These are phyloP conservation scores for Metschnikowia similis DNA, from an alignment of 805 yeast genomes.

Conservation along the genomic window DNA sequence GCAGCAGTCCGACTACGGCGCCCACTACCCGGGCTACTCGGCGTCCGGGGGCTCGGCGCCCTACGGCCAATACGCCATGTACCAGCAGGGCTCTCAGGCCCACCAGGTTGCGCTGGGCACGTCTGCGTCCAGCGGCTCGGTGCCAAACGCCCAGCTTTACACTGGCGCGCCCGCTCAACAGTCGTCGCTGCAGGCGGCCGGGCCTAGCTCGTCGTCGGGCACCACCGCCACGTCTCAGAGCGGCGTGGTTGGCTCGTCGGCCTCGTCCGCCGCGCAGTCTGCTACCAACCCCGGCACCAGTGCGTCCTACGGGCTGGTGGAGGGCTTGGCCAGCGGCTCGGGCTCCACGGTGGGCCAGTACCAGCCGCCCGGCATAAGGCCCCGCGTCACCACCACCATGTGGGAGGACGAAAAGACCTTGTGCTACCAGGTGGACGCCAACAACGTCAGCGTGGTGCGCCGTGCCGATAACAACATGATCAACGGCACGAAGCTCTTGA, in stretches of 20 bases:
- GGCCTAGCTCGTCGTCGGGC: conserved; percentile 15
- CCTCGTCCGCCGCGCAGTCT: conserved; percentile 15
- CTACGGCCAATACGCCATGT: conserved; percentile 17
- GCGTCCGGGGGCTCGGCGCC: conserved; percentile 10
- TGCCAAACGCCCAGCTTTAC: conserved; percentile 15
- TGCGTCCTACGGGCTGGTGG: conserved; percentile 14
- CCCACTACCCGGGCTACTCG: conserved; percentile 16
- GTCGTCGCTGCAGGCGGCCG: conserved; percentile 10
- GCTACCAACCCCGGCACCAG: conserved; percentile 10
- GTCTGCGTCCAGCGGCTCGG: conserved; percentile 7
- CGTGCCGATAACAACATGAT: conserved; percentile 83
- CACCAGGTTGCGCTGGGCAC: conserved; percentile 8
- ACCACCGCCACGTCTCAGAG: conserved; percentile 24
- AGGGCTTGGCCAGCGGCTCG: conserved; percentile 13
- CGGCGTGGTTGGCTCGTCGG: conserved; percentile 13
- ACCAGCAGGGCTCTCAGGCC: conserved; percentile 13
- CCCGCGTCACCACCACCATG: conserved; percentile 76
- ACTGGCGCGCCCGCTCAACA: conserved; percentile 9
- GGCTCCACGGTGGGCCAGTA: conserved; percentile 39
- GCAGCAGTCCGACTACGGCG: conserved; percentile 13
- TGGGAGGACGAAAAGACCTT: conserved; percentile 88
- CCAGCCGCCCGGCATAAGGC: conserved; percentile 48
- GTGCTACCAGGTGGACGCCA: conserved; percentile 82
- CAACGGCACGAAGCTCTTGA: conserved; percentile 77
- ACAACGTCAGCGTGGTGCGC: conserved; percentile 74